A percentile compares a stretch with the other conserved stretches of the same genome.
Evolutionary conservation across 2,329 filamentous ascomycete species (phyloP).

Genomic region (Curvularia lunata): DNA sequence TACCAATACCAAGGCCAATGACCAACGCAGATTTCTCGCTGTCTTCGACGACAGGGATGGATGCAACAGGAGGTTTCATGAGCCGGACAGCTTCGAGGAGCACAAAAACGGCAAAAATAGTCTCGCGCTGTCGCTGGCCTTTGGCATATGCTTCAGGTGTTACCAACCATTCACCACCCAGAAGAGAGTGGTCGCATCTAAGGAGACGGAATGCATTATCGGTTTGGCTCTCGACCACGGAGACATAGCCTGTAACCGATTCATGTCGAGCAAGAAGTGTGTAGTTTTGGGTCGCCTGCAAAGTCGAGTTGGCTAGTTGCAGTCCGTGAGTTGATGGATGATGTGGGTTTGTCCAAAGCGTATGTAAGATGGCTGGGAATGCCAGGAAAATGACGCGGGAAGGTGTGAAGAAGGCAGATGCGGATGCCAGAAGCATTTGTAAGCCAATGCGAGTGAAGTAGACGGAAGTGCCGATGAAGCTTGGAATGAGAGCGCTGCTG

Average conservation of each 20-base stretch:
- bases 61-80: conserved; percentile 58
- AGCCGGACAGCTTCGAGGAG: conserved; percentile 92
- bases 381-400: conserved; percentile 71
- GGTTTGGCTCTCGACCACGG: conserved; percentile 75
- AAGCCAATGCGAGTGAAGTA: conserved; percentile 74
- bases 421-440: conserved; percentile 69
- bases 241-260: conserved; percentile 89
- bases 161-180: conserved; percentile 89
- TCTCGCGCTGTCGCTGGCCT: conserved; percentile 70
- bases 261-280: conserved; percentile 80
- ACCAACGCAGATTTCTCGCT: conserved; percentile 79
- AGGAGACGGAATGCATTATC: conserved; percentile 77
- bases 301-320: conserved; percentile 67
- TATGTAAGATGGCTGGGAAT: conserved; percentile 75
- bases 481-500: conserved; percentile 51
- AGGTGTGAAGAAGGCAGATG: conserved; percentile 71
- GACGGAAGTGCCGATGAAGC: conserved; percentile 66
- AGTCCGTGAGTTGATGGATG: conserved; percentile 67
- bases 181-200: conserved; percentile 90
- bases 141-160: conserved; percentile 50
- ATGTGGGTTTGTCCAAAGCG: conserved; percentile 75
- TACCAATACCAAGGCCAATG: conserved; percentile 91
- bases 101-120: conserved; percentile 94
- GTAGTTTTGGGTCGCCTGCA: conserved; percentile 69
- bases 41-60: conserved; percentile 56